Conservation (phyloP, 257 asterid genomes). For the Eucommia ulmoides region DNA sequence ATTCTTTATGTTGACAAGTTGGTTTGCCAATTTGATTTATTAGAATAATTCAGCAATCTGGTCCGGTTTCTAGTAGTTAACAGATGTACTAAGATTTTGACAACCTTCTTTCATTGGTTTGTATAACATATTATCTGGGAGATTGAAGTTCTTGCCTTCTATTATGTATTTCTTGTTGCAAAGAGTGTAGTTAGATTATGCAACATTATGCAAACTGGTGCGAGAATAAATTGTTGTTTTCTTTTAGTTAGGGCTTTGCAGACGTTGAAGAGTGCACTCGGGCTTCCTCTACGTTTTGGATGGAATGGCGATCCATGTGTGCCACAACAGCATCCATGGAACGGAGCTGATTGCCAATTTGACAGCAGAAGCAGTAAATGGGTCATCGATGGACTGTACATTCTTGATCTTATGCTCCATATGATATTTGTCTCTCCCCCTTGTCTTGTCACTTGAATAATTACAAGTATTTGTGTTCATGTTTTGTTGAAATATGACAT, state of each 20-base stretch:
- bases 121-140: no score
- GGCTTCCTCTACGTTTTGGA: conserved; percentile 95
- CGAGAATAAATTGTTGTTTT: not conserved
- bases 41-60: not conserved
- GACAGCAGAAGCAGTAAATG: conserved; percentile 52
- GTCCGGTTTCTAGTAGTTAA: conserved; percentile 4
- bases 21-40: not conserved
- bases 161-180: not conserved
- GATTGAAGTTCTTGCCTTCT: no score
- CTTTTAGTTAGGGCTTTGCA: conserved; percentile 68
- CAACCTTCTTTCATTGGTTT: not conserved
- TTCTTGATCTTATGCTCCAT: conserved; percentile 20
- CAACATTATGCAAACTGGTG: not conserved
- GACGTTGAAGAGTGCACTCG: conserved; percentile 57
- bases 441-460: not conserved
- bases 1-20: no score
- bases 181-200: not conserved
- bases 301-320: conserved; percentile 99
- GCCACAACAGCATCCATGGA: conserved; percentile 98
- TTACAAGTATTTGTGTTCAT: not conserved
- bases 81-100: not conserved
- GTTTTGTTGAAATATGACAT: no score
- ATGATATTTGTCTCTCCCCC: not conserved
- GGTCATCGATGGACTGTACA: conserved; percentile 95
- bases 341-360: conserved; percentile 82